Percentiles rank a stretch among this genome's conserved stretches.
Conservation (phyloP, 1,284 basidiomycete species). For the Cryptococcus sp. region DNA sequence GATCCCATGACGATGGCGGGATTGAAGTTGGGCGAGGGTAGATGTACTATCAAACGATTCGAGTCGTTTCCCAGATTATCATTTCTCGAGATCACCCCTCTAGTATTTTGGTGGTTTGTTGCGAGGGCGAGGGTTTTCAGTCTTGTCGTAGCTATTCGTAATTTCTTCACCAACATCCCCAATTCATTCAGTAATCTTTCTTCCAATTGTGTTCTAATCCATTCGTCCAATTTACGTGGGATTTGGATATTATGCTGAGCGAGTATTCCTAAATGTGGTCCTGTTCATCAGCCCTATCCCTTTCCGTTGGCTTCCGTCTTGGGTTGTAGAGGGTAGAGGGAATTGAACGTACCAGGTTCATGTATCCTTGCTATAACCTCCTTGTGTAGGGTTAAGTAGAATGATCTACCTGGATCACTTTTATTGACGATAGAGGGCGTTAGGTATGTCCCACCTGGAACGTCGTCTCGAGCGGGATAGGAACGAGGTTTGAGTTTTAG, state of each 20-base stretch:
- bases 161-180: not conserved
- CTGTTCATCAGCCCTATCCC: not conserved
- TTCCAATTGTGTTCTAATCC: not conserved
- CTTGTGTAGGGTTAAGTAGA: not conserved
- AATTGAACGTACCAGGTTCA: too few species aligned
- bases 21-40: too few species aligned
- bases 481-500: not conserved
- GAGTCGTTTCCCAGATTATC: too few species aligned
- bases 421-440: not conserved
- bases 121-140: not conserved
- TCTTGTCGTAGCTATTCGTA: not conserved
- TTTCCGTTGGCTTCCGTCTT: not conserved
- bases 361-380: not conserved
- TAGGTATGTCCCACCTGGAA: too few species aligned
- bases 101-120: too few species aligned
- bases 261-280: not conserved
- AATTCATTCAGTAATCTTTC: not conserved
- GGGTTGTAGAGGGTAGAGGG: not conserved
- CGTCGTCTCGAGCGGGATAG: not conserved
- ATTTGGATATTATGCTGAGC: not conserved
- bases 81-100: too few species aligned
- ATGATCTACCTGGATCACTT: not conserved
- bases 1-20: too few species aligned
- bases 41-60: too few species aligned
- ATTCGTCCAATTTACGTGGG: not conserved